Evolutionary conservation across 805 yeast species (phyloP).

Genomic region (Komagataella pastoris): DNA sequence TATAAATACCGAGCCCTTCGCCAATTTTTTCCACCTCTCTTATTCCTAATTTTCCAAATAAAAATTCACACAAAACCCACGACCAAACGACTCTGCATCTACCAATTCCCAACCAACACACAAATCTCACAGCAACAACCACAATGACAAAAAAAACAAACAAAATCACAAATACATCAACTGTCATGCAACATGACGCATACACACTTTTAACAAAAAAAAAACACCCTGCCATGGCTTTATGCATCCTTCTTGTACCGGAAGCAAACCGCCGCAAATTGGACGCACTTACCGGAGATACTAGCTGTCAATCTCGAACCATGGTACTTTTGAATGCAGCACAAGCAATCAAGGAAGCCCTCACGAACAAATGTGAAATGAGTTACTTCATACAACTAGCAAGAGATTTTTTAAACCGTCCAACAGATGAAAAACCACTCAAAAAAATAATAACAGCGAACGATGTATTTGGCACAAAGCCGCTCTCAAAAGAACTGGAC

Average conservation of each 20-base stretch:
- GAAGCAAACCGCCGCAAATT: neutral
- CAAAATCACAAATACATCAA: too few relatives aligned
- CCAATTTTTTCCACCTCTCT: too few relatives aligned
- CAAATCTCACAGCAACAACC: too few relatives aligned
- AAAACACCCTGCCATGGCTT: neutral
- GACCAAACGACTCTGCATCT: too few relatives aligned
- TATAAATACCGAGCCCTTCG: too few relatives aligned
- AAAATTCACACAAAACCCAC: too few relatives aligned
- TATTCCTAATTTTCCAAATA: too few relatives aligned
- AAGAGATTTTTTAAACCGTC: neutral
- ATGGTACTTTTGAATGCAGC: neutral
- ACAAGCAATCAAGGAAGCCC: neutral
- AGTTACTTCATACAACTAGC: neutral
- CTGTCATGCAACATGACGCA: neutral
- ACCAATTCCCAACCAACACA: too few relatives aligned
- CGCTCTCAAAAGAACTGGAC: neutral
- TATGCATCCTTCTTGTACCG: neutral
- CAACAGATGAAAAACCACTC: neutral
- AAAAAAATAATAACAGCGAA: neutral
- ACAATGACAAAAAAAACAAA: too few relatives aligned
- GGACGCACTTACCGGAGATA: neutral
- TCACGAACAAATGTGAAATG: neutral
- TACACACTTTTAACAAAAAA: neutral
- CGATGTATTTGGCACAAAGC: neutral
- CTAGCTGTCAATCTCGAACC: neutral